Percentiles rank a stretch among this genome's conserved stretches.
These are phyloP conservation scores for Xylariaceae sp. DNA, from an alignment of 2,329 filamentous ascomycete genomes.

Conservation along the genomic window DNA sequence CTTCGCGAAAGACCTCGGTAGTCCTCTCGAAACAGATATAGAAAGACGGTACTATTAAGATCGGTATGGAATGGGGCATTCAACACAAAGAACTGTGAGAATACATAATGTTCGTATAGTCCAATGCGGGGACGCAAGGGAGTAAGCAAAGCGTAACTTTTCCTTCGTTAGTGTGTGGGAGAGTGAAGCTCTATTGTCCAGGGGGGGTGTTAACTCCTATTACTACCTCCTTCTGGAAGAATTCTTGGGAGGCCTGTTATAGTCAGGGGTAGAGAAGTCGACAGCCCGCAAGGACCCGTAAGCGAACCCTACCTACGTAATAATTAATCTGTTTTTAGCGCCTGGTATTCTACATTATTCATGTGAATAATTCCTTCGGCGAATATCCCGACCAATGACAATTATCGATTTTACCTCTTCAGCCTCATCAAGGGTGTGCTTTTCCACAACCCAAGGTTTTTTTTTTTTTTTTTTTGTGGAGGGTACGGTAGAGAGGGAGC, in stretches of 20 bases:
- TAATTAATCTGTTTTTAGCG: background rate
- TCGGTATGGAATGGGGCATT: background rate
- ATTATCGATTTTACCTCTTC: conserved; percentile 6
- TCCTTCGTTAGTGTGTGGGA: background rate
- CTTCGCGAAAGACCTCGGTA: too few relatives aligned
- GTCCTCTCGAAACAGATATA: too few relatives aligned
- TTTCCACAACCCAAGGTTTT: conserved; percentile 2
- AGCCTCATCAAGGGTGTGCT: conserved; percentile 20
- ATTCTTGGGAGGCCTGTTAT: conserved; percentile 7
- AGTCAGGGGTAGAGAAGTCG: background rate
- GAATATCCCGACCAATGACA: conserved; percentile 13
- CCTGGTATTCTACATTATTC: conserved; percentile 1
- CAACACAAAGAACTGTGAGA: background rate
- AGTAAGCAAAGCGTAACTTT: background rate
- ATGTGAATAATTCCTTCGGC: conserved; percentile 11
- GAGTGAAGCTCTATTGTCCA: background rate
- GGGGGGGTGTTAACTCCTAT: background rate
- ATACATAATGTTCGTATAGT: background rate
- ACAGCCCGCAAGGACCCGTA: conserved; percentile 11
- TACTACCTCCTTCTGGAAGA: background rate
- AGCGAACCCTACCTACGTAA: background rate
- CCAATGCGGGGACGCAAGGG: background rate
- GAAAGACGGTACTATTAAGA: too few relatives aligned
- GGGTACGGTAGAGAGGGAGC: background rate
- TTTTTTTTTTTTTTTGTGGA: conserved; percentile 1